These are phyloP conservation scores for Coniochaeta sp. DNA, from an alignment of 2,329 filamentous ascomycete species.

Conservation along the genomic window DNA sequence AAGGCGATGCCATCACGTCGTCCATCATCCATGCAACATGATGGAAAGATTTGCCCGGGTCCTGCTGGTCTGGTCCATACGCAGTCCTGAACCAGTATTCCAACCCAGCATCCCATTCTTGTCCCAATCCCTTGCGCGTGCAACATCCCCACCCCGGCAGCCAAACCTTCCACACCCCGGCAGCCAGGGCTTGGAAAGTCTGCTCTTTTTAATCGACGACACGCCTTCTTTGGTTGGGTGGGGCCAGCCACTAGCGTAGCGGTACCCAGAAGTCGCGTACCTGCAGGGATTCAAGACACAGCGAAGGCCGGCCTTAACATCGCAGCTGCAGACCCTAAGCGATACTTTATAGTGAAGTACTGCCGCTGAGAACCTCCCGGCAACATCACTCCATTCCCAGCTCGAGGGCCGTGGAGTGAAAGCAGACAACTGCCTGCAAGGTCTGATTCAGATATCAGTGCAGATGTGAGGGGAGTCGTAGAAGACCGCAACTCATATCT, in stretches of 20 bases:
- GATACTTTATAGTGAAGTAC: not conserved
- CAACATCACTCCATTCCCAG: conserved; percentile 1
- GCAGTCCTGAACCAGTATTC: not conserved
- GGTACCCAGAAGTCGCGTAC: not conserved
- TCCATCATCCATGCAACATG: not conserved
- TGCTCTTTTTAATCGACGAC: not conserved
- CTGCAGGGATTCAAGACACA: not conserved
- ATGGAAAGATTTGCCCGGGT: not conserved
- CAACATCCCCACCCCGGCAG: not conserved
- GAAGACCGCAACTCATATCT: too few species aligned
- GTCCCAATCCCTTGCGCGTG: not conserved
- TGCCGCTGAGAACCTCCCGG: not conserved
- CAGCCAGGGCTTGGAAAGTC: not conserved
- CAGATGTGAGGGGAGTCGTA: too few species aligned
- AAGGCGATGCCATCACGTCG: not conserved
- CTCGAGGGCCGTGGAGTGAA: not conserved
- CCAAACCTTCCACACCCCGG: not conserved
- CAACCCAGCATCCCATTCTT: not conserved
- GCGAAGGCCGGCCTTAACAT: not conserved
- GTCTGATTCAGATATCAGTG: not conserved
- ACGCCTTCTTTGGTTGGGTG: not conserved
- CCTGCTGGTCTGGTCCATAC: not conserved
- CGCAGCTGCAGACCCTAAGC: not conserved
- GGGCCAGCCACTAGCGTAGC: not conserved
- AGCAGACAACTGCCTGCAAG: not conserved